Base-by-base conservation (phyloP, 139 green algal genomes). In the Chlamydomonas incerta region DNA sequence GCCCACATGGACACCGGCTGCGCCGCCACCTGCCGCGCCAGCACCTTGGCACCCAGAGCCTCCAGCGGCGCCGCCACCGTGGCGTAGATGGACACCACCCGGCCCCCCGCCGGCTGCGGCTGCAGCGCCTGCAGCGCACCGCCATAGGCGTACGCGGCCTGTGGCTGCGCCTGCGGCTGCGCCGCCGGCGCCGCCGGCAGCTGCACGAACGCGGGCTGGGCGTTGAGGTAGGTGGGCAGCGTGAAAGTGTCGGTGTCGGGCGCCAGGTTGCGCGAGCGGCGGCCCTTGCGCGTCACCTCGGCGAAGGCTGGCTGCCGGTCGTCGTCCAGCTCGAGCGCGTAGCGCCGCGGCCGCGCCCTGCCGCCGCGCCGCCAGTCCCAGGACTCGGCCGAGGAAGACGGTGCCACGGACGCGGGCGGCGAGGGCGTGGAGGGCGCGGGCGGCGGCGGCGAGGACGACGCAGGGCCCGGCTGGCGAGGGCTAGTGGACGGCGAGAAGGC, bases 241-340 rank as follows among this genome's bases (percentile, higher is more conserved):
- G 33, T 50, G 79, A 85, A 85, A 9, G 29, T 52, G 1, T 5
- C 41, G 6, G 63, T n/a, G 6, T 75, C 66, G 6, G 47, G 79
- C 31, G 79, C 47, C 9, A 85, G 66, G 79, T 75, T 85, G 46
- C 79, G 79, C 0, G 79, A 85, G 24, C 79, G 65, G 28, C 66
- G 79, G 47, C 79, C 79, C 13, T 31, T 31, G 18, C 66, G 41
- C 0, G 65, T 85, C 31, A 37, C 31, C 18, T 20, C 3, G 4
- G 79, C 65, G 47, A 85, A 85, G 18, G 35, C 14, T 9, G 57
- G 24, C 74, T 62, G 60, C 2, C 41, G 5, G 41, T 8, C 31
- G 33, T 81, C 55, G 9, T 55, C 50, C n/a, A 33, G 9, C 41
- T 57, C 15, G 13, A 35, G 71, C 37, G 69, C 69, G 31, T 52